These are phyloP conservation scores for Sphagnum fallax DNA, from an alignment of 228 moss, liverwort and hornwort species.

Conservation along the genomic window DNA sequence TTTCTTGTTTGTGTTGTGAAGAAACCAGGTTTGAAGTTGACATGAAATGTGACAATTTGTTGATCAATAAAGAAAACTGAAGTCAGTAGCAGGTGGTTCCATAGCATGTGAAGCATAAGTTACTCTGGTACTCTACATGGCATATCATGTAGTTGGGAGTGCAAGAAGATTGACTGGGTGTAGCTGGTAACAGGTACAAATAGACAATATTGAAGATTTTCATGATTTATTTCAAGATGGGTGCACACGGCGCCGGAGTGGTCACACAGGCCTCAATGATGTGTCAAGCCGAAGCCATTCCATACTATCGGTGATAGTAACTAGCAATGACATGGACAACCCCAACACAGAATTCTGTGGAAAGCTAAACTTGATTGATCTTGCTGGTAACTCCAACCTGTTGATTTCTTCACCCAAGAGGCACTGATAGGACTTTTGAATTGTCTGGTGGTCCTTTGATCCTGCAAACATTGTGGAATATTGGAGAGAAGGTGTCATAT, in stretches of 20 bases:
- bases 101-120: not conserved
- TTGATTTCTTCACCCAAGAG: not conserved
- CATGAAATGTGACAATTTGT: too few relatives aligned
- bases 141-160: too few relatives aligned
- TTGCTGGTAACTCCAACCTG: conserved; percentile 15
- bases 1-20: too few relatives aligned
- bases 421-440: not conserved
- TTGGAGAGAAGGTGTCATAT: too few relatives aligned
- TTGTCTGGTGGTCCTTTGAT: not conserved
- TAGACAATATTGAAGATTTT: conserved; percentile 19
- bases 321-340: conserved; percentile 4
- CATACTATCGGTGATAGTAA: conserved; percentile 15
- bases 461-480: not conserved
- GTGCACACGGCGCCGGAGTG: conserved; percentile 20
- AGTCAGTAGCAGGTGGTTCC: too few relatives aligned
- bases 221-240: conserved; percentile 16
- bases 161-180: too few relatives aligned
- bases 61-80: too few relatives aligned
- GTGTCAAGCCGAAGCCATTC: conserved; percentile 32
- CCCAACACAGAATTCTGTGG: conserved; percentile 3
- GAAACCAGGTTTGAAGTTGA: too few relatives aligned
- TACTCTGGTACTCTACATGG: not conserved
- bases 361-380: conserved; percentile 30
- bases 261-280: conserved; percentile 20
- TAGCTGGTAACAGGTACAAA: conserved; percentile 9